A percentile compares a stretch with the other conserved stretches of the same genome.
Evolutionary conservation across 2,329 filamentous ascomycete genomes (phyloP).

Genomic region (Bisporella sp.): DNA sequence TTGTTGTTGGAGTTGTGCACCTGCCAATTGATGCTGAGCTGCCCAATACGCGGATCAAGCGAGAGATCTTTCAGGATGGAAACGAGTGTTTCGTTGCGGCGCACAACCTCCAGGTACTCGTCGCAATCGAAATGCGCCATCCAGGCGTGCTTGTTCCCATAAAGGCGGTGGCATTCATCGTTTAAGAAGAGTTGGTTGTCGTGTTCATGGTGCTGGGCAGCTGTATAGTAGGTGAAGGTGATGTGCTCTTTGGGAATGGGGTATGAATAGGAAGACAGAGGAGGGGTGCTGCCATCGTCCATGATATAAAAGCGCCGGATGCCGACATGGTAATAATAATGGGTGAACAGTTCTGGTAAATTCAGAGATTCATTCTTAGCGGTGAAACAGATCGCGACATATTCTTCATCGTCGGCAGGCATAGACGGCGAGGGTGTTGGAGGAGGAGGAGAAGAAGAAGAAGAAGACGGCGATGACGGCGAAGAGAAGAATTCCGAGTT

Average conservation of each 20-base stretch:
- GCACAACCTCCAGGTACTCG: slow-evolving; percentile 20
- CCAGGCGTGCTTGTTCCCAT: slow-evolving; percentile 24
- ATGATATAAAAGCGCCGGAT: slow-evolving; percentile 23
- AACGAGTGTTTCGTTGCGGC: slow-evolving; percentile 17
- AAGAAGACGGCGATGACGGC: neutral
- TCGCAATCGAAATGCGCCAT: slow-evolving; percentile 28
- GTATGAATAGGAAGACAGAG: slow-evolving; percentile 14
- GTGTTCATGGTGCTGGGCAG: slow-evolving; percentile 4
- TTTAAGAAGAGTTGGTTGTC: slow-evolving; percentile 18
- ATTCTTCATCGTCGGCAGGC: slow-evolving; percentile 8
- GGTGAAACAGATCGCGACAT: slow-evolving; percentile 21
- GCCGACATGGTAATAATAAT: slow-evolving; percentile 22
- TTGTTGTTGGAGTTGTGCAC: slow-evolving; percentile 25
- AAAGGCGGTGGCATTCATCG: slow-evolving; percentile 15
- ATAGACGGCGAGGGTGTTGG: neutral
- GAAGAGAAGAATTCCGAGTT: neutral
- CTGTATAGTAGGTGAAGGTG: slow-evolving; percentile 16
- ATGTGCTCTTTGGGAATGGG: slow-evolving; percentile 16
- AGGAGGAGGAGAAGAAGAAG: neutral
- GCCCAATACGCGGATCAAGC: slow-evolving; percentile 20
- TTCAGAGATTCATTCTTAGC: slow-evolving; percentile 18
- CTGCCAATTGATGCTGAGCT: slow-evolving; percentile 27
- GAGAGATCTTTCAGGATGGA: slow-evolving; percentile 23
- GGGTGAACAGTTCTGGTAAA: slow-evolving; percentile 19
- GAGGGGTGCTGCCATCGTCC: slow-evolving; percentile 22